Evolutionary conservation across 2,329 filamentous ascomycete genomes (phyloP).

Genomic region (Eutypella sp.): DNA sequence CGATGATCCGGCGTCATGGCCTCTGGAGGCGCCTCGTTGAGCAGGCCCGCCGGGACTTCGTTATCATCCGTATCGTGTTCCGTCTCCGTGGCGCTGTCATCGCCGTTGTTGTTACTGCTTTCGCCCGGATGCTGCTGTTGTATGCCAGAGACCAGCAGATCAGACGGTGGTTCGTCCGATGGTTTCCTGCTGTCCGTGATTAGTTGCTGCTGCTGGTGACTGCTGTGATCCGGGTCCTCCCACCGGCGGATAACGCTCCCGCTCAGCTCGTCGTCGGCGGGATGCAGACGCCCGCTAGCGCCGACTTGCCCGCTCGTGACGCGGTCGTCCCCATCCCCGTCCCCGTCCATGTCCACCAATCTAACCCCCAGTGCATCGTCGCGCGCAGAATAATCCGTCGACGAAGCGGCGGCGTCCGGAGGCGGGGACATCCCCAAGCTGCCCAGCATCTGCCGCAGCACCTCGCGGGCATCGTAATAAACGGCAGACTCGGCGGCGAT

Average conservation of each 20-base stretch:
- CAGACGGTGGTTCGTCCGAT: neutral
- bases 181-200: neutral
- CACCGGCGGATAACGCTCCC: constrained; percentile 30
- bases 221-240: constrained; percentile 15
- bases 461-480: constrained; percentile 53
- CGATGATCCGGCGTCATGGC: constrained; percentile 8
- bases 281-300: constrained; percentile 2
- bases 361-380: constrained; percentile 1
- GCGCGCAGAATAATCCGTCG: neutral
- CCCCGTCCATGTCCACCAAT: constrained; percentile 13
- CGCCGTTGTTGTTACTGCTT: no score
- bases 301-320: no score
- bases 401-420: neutral
- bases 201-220: neutral
- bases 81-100: constrained; percentile 2
- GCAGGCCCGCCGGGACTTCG: constrained; percentile 33
- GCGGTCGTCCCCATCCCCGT: neutral
- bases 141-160: neutral
- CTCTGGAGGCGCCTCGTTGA: constrained; percentile 11
- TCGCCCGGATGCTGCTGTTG: constrained; percentile 11
- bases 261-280: constrained; percentile 22
- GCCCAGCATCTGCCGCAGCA: constrained; percentile 41
- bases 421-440: constrained; percentile 10
- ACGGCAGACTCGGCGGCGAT: constrained; percentile 70
- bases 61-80: constrained; percentile 32